These are phyloP conservation scores for Trichophyton benhamiae DNA, from an alignment of 2,329 filamentous ascomycete genomes.

Conservation along the genomic window DNA sequence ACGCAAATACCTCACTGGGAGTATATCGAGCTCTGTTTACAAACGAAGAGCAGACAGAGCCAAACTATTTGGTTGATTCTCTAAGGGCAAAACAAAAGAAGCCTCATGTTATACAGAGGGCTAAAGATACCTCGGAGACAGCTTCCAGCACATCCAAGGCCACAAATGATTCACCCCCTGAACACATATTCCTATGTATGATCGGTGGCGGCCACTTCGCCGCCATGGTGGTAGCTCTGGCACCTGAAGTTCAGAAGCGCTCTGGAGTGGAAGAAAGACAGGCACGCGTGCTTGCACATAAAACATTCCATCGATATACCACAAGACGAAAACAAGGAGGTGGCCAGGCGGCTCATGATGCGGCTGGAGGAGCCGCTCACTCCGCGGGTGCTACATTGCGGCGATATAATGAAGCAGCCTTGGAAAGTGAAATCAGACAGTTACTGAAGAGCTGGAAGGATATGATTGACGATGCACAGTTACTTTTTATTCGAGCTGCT, in stretches of 20 bases:
- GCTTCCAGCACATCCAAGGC: constrained; percentile 44
- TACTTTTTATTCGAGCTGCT: constrained; percentile 81
- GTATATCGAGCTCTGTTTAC: constrained; percentile 76
- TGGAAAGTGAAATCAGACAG: constrained; percentile 75
- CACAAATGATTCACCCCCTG: constrained; percentile 42
- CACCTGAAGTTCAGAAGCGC: constrained; percentile 63
- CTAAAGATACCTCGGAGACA: constrained; percentile 26
- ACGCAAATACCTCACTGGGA: constrained; percentile 67
- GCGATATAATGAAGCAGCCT: constrained; percentile 84
- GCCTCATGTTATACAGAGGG: constrained; percentile 38
- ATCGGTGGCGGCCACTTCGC: constrained; percentile 96
- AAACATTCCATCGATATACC: constrained; percentile 96
- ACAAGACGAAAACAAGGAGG: constrained; percentile 94
- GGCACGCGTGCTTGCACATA: constrained; percentile 81
- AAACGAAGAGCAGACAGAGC: constrained; percentile 54
- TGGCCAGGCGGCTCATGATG: constrained; percentile 84
- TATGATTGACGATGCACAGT: constrained; percentile 69
- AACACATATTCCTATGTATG: constrained; percentile 95
- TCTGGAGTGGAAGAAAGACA: constrained; percentile 63
- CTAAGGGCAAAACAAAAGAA: constrained; percentile 66
- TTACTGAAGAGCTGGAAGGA: constrained; percentile 74
- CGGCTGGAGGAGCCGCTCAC: constrained; percentile 84
- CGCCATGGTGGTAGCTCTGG: constrained; percentile 83
- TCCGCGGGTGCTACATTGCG: constrained; percentile 83
- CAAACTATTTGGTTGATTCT: constrained; percentile 51